These are phyloP conservation scores for Wickerhamiella infanticola DNA, from an alignment of 1,139 yeast genomes.

Conservation along the genomic window DNA sequence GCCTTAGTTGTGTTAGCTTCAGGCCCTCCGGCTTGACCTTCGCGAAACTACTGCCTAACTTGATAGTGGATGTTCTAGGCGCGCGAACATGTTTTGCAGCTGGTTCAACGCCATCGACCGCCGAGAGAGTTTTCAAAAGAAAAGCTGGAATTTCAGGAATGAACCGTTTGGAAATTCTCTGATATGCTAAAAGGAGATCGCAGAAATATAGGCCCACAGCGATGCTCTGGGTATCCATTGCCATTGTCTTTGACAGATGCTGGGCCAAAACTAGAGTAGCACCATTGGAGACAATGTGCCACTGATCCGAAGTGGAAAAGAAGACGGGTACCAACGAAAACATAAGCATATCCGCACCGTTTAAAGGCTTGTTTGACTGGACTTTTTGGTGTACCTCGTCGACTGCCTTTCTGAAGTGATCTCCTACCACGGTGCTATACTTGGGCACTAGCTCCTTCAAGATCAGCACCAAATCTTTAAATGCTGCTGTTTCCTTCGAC, in stretches of 20 bases:
- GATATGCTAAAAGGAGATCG: constrained; percentile 54
- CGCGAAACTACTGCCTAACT: background rate
- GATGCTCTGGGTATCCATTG: background rate
- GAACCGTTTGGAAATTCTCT: constrained; percentile 61
- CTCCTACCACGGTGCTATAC: constrained; percentile 49
- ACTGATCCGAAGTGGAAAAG: constrained; percentile 91
- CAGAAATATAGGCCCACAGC: constrained; percentile 33
- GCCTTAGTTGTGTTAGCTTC: background rate
- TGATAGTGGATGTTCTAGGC: background rate
- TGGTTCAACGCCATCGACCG: background rate
- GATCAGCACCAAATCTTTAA: constrained; percentile 35
- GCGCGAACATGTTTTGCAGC: constrained; percentile 10
- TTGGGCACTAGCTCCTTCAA: constrained; percentile 49
- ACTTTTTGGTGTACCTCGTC: constrained; percentile 36
- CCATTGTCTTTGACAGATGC: constrained; percentile 35
- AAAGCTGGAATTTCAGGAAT: constrained; percentile 64
- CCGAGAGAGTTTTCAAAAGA: constrained; percentile 35
- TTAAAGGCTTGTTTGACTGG: constrained; percentile 5
- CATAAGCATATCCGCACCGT: constrained; percentile 41
- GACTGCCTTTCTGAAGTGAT: constrained; percentile 35
- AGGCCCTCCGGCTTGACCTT: constrained; percentile 1
- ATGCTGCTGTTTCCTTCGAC: constrained; percentile 21
- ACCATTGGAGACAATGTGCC: constrained; percentile 83
- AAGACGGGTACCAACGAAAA: constrained; percentile 58
- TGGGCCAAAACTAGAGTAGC: constrained; percentile 60